Evolutionary conservation across 441 rosid genomes (phyloP), one percentile per base, ranked within the genome.

Genomic region (Biscutella laevigata): DNA sequence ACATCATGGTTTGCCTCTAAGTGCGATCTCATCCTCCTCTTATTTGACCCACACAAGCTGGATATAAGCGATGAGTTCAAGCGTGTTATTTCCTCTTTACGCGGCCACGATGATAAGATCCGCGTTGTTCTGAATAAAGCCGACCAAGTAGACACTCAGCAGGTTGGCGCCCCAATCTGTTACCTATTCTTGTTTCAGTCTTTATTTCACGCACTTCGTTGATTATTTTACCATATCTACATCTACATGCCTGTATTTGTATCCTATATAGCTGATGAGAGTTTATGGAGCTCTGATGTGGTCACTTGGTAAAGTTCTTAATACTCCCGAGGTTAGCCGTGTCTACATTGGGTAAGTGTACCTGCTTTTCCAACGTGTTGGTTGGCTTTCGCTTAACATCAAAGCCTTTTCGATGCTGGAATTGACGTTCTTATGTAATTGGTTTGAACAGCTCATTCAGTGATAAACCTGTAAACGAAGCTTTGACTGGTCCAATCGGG

Each of bases 1-100:
- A 88, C 88, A 21, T 88, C 99, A 24, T 88, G 97, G 99, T 92
- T 88, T 76, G 97, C 99, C 26, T 77, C 99, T 28, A 92, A 92
- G 73, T 84, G 97, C 20, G 99, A 92, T 69, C 91, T 92, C 57
- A 88, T 92, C 68, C 79, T 92, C 60, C 95, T 92, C 66, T 73
- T 92, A 14, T 88, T 92, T 61, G 99, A 92, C 60, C 98, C 95
- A 48, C 92, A 92, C 79, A 92, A 88, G 70, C 86, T 88, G 57
- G 95, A 92, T 72, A 71, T 88, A 45, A 84, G 95, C 28, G 96
- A 92, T 73, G 95, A 92, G 73, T 92, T 92, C 85, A 92, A 82
- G 82, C 90, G 95, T 54, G 95, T 88, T 38, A 92, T 92, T 57
- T 75, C 85, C 57, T 86, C 97, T 63, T 63, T 88, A 65, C 95